These are phyloP conservation scores for Phytophthora fragariae DNA, from an alignment of 352 stramenopile genomes.

Conservation along the genomic window DNA sequence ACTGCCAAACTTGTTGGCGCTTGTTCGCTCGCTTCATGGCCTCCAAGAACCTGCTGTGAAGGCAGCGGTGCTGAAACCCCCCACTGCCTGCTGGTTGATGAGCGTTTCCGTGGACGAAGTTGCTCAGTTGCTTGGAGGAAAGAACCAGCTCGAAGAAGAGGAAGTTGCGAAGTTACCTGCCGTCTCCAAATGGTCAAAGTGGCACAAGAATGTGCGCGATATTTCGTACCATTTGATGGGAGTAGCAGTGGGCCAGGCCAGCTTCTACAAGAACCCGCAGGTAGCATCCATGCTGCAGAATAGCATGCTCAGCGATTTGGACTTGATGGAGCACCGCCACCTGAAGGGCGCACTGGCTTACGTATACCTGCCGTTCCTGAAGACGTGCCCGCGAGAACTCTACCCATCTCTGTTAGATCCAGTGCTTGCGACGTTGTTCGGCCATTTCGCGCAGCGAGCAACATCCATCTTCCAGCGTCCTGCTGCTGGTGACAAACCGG, in stretches of 20 bases:
- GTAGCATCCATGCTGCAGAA: constrained; percentile 55
- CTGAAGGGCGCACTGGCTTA: constrained; percentile 74
- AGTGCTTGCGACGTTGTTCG: constrained; percentile 58
- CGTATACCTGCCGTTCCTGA: constrained; percentile 77
- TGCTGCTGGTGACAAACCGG: constrained; percentile 31
- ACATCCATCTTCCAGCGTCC: constrained; percentile 46
- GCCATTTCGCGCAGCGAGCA: constrained; percentile 68
- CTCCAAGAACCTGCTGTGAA: constrained; percentile 63
- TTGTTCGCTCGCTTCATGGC: constrained; percentile 70
- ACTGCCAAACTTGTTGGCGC: constrained; percentile 68
- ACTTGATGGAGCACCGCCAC: constrained; percentile 79
- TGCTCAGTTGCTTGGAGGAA: constrained; percentile 75
- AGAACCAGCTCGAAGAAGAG: constrained; percentile 79
- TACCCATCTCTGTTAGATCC: constrained; percentile 72
- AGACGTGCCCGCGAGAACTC: constrained; percentile 65
- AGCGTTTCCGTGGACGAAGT: constrained; percentile 80
- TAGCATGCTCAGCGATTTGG: constrained; percentile 69
- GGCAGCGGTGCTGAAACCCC: constrained; percentile 60
- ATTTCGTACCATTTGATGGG: constrained; percentile 83
- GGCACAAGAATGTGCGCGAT: constrained; percentile 84
- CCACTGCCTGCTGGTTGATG: constrained; percentile 70
- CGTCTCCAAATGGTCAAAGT: constrained; percentile 74
- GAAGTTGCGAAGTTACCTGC: constrained; percentile 58
- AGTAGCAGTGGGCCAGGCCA: constrained; percentile 55
- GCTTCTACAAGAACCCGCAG: constrained; percentile 65